Base-by-base conservation (phyloP, 2,329 filamentous ascomycete species). In the Aureobasidium sp. region DNA sequence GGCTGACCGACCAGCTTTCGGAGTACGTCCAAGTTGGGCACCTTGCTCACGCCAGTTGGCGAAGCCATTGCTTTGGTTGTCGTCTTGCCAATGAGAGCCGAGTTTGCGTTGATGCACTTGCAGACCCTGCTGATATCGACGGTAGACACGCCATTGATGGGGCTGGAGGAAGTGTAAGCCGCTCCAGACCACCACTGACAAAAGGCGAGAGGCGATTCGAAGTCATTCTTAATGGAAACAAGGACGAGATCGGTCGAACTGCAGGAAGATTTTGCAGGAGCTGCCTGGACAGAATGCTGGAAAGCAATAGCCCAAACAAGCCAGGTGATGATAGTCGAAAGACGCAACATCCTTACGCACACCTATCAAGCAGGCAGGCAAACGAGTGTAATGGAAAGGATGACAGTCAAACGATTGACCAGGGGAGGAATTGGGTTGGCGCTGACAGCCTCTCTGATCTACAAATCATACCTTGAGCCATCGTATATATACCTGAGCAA, bases 1-100 rank as follows among this genome's bases (percentile, higher is more conserved):
- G 64, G 64, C 25, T 66, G 48, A 25, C 55, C 64, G 1, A 66
- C 64, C 15, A 53, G 20, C 51, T 61, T 66, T 25, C 42, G 55
- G 4, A 66, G 64, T 8, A 33, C 42, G 33, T 53, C 47, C 36
- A 61, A 40, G 20, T 58, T 59, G 18, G 51, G 51, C 18, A 64
- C 51, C 13, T 36, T 47, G 38, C 62, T 64, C 2, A 47, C 33
- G 16, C 63, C 63, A 6, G 54, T 65, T 3, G 63, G 54, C 15
- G 42, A 54, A 36, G 40, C 50, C 43, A 65, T 65, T 2, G 48
- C 56, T 18, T n/a, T 59, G 20, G 63, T 65, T 25, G 31, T 36
- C 2, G 63, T 59, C 7, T 55, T 47, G 27, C 63, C 63, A 29
- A 65, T 9, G 4, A 65, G 48, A n/a, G 33, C 13, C 2, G 63